phyloP scores from a whole-genome alignment of 495 filamentous ascomycete genomes.

The Schizothecium vesticola region DNA sequence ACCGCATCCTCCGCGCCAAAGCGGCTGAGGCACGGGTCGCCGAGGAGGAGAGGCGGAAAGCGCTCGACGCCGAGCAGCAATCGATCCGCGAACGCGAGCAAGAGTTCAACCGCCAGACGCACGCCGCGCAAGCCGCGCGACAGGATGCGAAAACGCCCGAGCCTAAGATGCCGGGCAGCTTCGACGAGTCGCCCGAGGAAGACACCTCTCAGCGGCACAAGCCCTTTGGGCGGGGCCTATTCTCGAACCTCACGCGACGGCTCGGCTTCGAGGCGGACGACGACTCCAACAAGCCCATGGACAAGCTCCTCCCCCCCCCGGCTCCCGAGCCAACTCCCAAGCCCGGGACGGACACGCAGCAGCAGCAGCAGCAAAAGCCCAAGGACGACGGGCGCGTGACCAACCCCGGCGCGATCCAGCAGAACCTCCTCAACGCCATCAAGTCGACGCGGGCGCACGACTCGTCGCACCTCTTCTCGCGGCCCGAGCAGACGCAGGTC shows the following conservation, averaged over 20 bases:
- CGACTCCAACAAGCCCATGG: slow-evolving; percentile 36
- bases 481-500: slow-evolving; percentile 65
- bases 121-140: slow-evolving; percentile 31
- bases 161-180: slow-evolving; percentile 35
- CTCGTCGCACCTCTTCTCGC: slow-evolving; percentile 61
- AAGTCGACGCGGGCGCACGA: slow-evolving; percentile 75
- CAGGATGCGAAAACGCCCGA: slow-evolving; percentile 27
- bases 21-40: slow-evolving; percentile 79
- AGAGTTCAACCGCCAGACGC: slow-evolving; percentile 44
- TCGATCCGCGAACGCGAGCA: slow-evolving; percentile 57
- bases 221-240: slow-evolving; percentile 39
- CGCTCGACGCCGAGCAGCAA: slow-evolving; percentile 67
- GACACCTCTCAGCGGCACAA: slow-evolving; percentile 15
- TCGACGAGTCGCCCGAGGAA: slow-evolving; percentile 56
- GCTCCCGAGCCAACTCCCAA: background rate
- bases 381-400: slow-evolving; percentile 43
- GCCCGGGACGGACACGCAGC: background rate
- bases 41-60: slow-evolving; percentile 70
- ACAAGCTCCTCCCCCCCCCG: slow-evolving; percentile 33
- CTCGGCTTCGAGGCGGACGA: slow-evolving; percentile 55
- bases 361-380: background rate
- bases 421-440: slow-evolving; percentile 75
- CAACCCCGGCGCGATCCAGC: slow-evolving; percentile 50
- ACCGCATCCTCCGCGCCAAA: slow-evolving; percentile 79
- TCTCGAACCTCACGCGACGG: slow-evolving; percentile 58